phyloP scores from a whole-genome alignment of 202 grass and related monocot genomes.

The Zizania palustris region DNA sequence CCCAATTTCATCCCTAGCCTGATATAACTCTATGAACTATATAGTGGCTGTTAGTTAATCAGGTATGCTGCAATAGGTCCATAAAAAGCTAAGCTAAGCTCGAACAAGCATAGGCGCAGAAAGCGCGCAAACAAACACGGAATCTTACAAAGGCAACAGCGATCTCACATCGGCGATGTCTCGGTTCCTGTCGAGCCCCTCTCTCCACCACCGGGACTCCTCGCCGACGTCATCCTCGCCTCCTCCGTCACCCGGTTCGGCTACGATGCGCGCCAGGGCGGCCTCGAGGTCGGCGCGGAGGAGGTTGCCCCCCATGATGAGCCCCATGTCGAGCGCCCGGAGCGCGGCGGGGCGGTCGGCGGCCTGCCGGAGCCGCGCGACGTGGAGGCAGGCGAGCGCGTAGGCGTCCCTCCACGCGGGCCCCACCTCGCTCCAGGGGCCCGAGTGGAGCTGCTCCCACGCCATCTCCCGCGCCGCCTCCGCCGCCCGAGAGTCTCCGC shows the following conservation, averaged over 20 bases:
- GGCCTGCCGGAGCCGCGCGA: slow-evolving; percentile 61
- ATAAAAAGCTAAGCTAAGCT: slow-evolving; percentile 7
- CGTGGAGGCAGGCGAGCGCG: slow-evolving; percentile 84
- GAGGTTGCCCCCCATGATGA: slow-evolving; percentile 84
- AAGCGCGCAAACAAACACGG: slow-evolving; percentile 28
- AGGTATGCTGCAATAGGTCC: slow-evolving; percentile 7
- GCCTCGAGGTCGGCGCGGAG: slow-evolving; percentile 68
- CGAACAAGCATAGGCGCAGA: neutral
- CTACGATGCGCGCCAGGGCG: slow-evolving; percentile 48
- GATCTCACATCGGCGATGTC: slow-evolving; percentile 66
- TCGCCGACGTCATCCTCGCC: slow-evolving; percentile 11
- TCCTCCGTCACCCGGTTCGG: slow-evolving; percentile 2
- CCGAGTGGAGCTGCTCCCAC: slow-evolving; percentile 97
- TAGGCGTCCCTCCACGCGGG: slow-evolving; percentile 82
- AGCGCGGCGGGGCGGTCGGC: slow-evolving; percentile 57
- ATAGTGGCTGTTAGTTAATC: neutral
- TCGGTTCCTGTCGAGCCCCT: slow-evolving; percentile 61
- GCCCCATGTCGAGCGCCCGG: slow-evolving; percentile 82
- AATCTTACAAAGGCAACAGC: slow-evolving; percentile 39
- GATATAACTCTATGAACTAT: neutral
- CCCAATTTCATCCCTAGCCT: neutral
- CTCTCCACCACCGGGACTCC: slow-evolving; percentile 52
- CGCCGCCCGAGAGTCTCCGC: slow-evolving; percentile 69
- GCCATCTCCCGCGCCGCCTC: slow-evolving; percentile 93
- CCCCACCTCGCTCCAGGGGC: slow-evolving; percentile 79